Percentiles rank a stretch among this genome's conserved stretches.
Conservation (phyloP, 345 rosid species). For the Eucalyptus globulus region DNA sequence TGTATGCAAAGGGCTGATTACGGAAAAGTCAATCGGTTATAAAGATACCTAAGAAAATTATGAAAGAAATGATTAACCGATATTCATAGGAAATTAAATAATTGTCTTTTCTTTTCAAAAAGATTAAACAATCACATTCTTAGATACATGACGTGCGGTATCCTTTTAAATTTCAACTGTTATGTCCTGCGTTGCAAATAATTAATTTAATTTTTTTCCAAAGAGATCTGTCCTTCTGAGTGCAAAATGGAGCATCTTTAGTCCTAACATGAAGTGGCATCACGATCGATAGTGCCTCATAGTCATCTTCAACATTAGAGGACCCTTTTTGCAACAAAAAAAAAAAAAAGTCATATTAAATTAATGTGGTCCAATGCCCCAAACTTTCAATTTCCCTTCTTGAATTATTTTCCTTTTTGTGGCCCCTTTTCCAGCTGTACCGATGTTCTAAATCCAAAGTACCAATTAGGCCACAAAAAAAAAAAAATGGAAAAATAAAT, state of each 20-base stretch:
- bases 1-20: background rate
- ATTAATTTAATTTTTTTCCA: background rate
- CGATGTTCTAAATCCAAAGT: background rate
- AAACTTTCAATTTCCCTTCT: background rate
- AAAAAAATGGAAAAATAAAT: background rate
- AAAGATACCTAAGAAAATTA: background rate
- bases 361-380: background rate
- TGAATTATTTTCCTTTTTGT: background rate
- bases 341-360: background rate
- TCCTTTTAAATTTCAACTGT: background rate
- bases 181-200: background rate
- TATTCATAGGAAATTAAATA: background rate
- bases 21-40: background rate
- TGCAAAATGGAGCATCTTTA: background rate
- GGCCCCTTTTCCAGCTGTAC: background rate
- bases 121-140: background rate
- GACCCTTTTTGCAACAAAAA: background rate
- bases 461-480: background rate
- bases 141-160: background rate
- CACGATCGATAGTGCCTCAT: background rate
- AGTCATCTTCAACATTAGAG: background rate
- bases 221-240: background rate
- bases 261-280: background rate
- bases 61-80: background rate
- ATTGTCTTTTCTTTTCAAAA: background rate